Base-by-base conservation (phyloP, 805 yeast genomes). In the Ogataea siamensis region DNA sequence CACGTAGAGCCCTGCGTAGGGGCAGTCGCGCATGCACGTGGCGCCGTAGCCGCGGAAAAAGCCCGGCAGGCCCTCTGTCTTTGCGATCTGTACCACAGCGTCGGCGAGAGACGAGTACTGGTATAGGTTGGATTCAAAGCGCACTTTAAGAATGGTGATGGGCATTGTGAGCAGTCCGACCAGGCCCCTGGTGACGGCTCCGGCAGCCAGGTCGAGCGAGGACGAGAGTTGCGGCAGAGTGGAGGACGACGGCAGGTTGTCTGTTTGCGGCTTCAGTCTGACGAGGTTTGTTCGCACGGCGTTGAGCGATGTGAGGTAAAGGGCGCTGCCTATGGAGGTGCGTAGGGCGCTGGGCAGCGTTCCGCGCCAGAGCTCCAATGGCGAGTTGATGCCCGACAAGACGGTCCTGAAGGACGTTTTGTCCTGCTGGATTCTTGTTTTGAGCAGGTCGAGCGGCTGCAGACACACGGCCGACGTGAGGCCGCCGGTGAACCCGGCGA, bases 121-220 rank as follows among this genome's bases (percentile, higher is more conserved):
- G 61, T 86, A 91, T 39, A 83, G 47, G 24, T 82, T 80, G 5
- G 96, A 86, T 64, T 93, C 98, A 53, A 74, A 88, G 24, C 97
- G 70, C 5, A 94, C 93, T 57, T 93, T 93, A 19, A 93, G 62
- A 3, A 93, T 79, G 0, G 99, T 93, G 7, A 93, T 74, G 0
- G 99, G 99, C 99, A 93, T 93, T 5, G 96, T 87, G 7, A 86
- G 45, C 46, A 81, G 73, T 2, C 99, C 99, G 2, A 88, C 95
- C 1, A 75, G 40, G 0, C 88, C 87, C 40, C 99, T 68, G 1
- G 94, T 80, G 2, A 80, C 51, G 28, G 86, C 84, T 3, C 99
- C 98, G 0, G 89, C 71, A 5, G 75, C 36, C 35, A 89, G 62
- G 57, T 93, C 93, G 43, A 80, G 88, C 21, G 65, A 50, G 47